phyloP scores from a whole-genome alignment of 2,329 filamentous ascomycete species.

The Cladophialophora bantiana region DNA sequence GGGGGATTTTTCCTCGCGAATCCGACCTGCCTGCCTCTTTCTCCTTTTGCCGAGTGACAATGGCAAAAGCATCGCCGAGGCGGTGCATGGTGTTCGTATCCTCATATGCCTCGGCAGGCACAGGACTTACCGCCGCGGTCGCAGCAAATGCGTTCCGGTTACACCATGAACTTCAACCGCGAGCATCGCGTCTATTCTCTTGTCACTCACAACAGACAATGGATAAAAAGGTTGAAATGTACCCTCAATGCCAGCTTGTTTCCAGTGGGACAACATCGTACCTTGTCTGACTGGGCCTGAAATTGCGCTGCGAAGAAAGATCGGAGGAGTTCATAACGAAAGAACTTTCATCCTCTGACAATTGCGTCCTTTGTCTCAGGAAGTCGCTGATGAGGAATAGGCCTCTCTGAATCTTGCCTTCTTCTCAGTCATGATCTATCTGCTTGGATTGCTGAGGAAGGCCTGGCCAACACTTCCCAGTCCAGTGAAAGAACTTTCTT shows the following conservation, averaged over 20 bases:
- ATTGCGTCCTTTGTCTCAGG: neutral
- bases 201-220: too few relatives aligned
- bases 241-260: neutral
- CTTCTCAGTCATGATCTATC: neutral
- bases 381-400: neutral
- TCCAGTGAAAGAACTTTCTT: neutral
- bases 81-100: too few relatives aligned
- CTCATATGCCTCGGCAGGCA: too few relatives aligned
- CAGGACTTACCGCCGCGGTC: too few relatives aligned
- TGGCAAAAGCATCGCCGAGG: too few relatives aligned
- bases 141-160: too few relatives aligned
- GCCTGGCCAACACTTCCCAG: neutral
- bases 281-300: neutral
- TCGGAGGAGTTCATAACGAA: neutral
- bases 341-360: neutral
- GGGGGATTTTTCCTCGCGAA: too few relatives aligned
- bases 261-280: neutral
- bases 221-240: too few relatives aligned
- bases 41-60: too few relatives aligned
- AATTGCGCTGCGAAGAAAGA: neutral
- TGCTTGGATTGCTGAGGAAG: neutral
- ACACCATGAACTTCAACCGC: too few relatives aligned
- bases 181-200: too few relatives aligned
- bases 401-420: neutral
- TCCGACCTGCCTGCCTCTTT: too few relatives aligned